Conservation (phyloP, 768 basidiomycete species). For the Rhizopogon sp. region DNA sequence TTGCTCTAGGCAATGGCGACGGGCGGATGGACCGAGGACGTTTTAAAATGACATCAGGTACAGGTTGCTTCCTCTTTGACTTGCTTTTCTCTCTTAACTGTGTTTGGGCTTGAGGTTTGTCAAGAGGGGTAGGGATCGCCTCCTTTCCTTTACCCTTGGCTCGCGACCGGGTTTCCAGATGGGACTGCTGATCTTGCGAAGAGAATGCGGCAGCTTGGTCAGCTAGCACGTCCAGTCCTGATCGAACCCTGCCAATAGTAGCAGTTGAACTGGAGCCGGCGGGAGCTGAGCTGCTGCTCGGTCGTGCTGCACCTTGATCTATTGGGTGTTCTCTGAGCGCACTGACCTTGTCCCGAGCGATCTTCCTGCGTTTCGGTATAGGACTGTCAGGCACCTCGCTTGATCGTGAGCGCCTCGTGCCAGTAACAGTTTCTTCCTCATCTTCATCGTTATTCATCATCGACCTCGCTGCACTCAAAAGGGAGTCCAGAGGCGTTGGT, state of each 20-base stretch:
- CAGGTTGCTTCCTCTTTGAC: not conserved
- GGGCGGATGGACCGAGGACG: not conserved
- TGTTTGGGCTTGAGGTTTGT: not conserved
- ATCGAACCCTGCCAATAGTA: conserved; percentile 29
- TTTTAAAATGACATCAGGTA: not conserved
- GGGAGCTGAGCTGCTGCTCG: not conserved
- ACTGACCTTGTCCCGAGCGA: conserved; percentile 12
- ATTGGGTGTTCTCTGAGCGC: conserved; percentile 1
- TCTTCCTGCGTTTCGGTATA: conserved; percentile 34
- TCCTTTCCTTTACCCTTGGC: conserved; percentile 19
- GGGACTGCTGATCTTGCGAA: conserved; percentile 25
- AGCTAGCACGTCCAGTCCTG: conserved; percentile 68
- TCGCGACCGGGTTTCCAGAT: not conserved
- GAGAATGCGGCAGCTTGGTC: conserved; percentile 63
- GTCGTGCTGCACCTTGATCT: not conserved
- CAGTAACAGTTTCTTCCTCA: conserved; percentile 13
- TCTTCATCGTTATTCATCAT: conserved; percentile 40
- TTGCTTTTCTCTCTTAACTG: not conserved
- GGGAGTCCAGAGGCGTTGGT: conserved; percentile 52
- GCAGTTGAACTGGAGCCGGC: not conserved
- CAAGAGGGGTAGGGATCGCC: not conserved
- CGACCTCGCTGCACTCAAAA: conserved; percentile 55
- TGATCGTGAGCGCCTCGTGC: conserved; percentile 23
- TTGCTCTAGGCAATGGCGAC: not conserved
- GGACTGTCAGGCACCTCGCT: conserved; percentile 28